These are phyloP conservation scores for Quercus phellos DNA, from an alignment of 331 rosid genomes.

Conservation along the genomic window DNA sequence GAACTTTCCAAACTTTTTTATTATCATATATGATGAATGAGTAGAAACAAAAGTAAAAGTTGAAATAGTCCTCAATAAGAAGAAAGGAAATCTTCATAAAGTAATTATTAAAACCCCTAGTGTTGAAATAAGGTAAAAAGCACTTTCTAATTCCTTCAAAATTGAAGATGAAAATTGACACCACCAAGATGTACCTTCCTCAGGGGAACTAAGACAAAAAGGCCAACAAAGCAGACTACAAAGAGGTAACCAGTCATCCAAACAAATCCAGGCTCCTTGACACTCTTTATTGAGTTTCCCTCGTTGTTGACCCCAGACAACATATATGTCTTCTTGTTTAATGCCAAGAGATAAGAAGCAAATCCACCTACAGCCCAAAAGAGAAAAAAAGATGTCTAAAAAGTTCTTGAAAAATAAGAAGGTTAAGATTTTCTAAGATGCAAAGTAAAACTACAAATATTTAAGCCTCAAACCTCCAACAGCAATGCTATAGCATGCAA, in stretches of 20 bases:
- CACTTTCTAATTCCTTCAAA: not conserved
- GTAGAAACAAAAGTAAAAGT: too few species aligned
- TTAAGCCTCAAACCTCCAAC: constrained; percentile 48
- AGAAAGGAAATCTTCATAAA: not conserved
- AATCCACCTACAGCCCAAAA: constrained; percentile 65
- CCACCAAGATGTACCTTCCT: constrained; percentile 51
- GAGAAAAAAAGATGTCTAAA: not conserved
- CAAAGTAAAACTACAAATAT: not conserved
- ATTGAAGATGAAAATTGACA: not conserved
- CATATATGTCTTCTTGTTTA: constrained; percentile 72
- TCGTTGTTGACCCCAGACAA: constrained; percentile 61
- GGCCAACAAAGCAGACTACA: constrained; percentile 95
- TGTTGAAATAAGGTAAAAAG: not conserved
- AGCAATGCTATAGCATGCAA: constrained; percentile 88
- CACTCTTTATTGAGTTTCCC: constrained; percentile 49
- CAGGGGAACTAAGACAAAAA: constrained; percentile 83
- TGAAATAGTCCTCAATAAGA: too few species aligned
- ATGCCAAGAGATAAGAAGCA: constrained; percentile 78
- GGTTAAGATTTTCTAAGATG: not conserved
- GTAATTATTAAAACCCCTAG: not conserved
- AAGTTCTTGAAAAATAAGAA: not conserved
- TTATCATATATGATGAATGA: too few species aligned
- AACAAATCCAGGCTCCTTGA: constrained; percentile 83
- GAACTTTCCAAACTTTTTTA: too few species aligned
- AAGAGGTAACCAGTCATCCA: constrained; percentile 86